A percentile compares a stretch with the other conserved stretches of the same genome.
Evolutionary conservation across 2,329 filamentous ascomycete species (phyloP).

Genomic region (Ascochyta pisi): DNA sequence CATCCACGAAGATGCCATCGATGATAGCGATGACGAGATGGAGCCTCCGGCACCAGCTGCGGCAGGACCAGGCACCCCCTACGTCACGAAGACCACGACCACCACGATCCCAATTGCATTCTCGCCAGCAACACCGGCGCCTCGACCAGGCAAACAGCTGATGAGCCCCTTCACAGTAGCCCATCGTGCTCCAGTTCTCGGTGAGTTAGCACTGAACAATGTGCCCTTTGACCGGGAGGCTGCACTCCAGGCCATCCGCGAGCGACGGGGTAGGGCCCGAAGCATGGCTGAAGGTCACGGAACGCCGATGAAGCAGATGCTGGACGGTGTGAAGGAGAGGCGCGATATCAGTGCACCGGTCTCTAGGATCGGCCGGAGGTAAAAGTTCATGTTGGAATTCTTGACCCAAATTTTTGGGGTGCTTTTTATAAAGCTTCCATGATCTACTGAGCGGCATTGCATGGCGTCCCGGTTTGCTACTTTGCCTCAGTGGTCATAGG

Average conservation of each 20-base stretch:
- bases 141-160: constrained; percentile 33
- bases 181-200: constrained; percentile 42
- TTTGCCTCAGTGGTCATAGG: constrained; percentile 9
- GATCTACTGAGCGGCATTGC: constrained; percentile 42
- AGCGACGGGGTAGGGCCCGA: constrained; percentile 73
- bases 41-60: constrained; percentile 32
- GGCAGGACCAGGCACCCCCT: constrained; percentile 38
- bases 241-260: constrained; percentile 76
- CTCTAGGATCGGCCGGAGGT: constrained; percentile 34
- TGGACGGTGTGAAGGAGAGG: constrained; percentile 56
- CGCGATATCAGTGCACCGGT: constrained; percentile 58
- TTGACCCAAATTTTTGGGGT: not conserved
- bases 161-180: constrained; percentile 47
- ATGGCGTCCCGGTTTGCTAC: constrained; percentile 36
- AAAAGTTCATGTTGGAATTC: constrained; percentile 13
- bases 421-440: constrained; percentile 16
- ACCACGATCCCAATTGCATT: constrained; percentile 58
- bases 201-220: constrained; percentile 44
- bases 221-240: constrained; percentile 66
- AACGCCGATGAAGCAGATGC: constrained; percentile 67
- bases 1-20: constrained; percentile 44
- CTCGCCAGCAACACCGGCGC: constrained; percentile 48
- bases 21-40: constrained; percentile 40
- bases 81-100: constrained; percentile 51
- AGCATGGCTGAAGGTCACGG: constrained; percentile 70